Percentiles rank a stretch among this genome's conserved stretches.
Evolutionary conservation across 768 basidiomycete species (phyloP).

Genomic region (Suillus luteus): DNA sequence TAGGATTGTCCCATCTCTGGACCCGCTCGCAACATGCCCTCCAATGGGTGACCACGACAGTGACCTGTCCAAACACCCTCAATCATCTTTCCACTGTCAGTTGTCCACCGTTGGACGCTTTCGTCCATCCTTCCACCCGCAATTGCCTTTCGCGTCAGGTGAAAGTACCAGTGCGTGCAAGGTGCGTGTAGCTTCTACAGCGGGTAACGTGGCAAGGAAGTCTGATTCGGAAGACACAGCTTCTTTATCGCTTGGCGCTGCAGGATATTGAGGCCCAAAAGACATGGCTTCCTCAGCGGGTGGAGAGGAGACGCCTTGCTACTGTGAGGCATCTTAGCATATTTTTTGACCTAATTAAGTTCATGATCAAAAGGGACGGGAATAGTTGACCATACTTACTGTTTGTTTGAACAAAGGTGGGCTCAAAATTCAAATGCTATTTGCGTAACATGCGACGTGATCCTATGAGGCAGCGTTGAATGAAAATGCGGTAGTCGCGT

Average conservation of each 20-base stretch:
- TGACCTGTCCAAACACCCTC: background rate
- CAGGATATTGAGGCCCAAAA: background rate
- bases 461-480: background rate
- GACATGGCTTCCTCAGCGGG: slow-evolving; percentile 16
- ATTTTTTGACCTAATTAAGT: too few relatives aligned
- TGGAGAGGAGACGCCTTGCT: background rate
- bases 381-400: too few relatives aligned
- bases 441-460: background rate
- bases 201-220: background rate
- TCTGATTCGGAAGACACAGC: background rate
- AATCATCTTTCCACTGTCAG: background rate
- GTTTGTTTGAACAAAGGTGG: too few relatives aligned
- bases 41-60: background rate
- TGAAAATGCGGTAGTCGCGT: too few relatives aligned
- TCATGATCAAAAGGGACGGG: too few relatives aligned
- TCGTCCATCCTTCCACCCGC: background rate
- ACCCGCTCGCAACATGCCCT: background rate
- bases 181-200: background rate
- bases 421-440: background rate
- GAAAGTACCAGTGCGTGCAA: background rate
- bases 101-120: background rate
- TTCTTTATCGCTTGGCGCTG: background rate
- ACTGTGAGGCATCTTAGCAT: too few relatives aligned
- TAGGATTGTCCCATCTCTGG: background rate
- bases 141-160: background rate